A percentile compares a stretch with the other conserved stretches of the same genome.
Evolutionary conservation across 441 rosid genomes (phyloP).

Genomic region (Erodium chrysanthum): DNA sequence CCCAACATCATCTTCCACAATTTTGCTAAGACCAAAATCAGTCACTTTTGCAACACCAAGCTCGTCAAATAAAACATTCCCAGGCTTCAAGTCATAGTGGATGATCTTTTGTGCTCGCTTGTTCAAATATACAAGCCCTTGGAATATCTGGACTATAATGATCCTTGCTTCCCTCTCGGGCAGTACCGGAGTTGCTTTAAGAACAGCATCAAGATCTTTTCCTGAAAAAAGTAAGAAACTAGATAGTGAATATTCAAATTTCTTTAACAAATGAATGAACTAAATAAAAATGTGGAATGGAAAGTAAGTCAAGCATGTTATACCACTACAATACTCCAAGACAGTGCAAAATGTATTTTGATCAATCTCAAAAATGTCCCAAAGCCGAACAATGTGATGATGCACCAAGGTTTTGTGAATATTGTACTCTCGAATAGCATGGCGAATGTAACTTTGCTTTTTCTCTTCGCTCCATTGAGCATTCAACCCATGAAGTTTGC

Average conservation of each 20-base stretch:
- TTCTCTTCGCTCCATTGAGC: constrained; percentile 99
- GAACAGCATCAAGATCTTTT: constrained; percentile 95
- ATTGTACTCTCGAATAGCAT: constrained; percentile 88
- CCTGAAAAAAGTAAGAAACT: constrained; percentile 37
- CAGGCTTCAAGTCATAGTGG: constrained; percentile 97
- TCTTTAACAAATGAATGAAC: neutral
- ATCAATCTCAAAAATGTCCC: constrained; percentile 98
- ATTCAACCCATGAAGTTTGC: constrained; percentile 96
- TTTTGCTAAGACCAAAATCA: constrained; percentile 98
- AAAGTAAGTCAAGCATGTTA: neutral
- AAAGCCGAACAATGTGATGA: constrained; percentile 91
- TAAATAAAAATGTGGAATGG: constrained; percentile 10
- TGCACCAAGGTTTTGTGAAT: constrained; percentile 98
- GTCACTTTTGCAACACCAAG: constrained; percentile 95
- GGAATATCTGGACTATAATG: constrained; percentile 86
- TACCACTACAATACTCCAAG: constrained; percentile 95
- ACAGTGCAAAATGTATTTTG: constrained; percentile 95
- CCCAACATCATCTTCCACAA: constrained; percentile 84
- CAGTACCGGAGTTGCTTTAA: constrained; percentile 76
- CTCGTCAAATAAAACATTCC: constrained; percentile 94
- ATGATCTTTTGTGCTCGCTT: constrained; percentile 78
- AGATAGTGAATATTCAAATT: constrained; percentile 6
- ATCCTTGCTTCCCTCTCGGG: constrained; percentile 96
- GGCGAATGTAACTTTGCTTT: constrained; percentile 95
- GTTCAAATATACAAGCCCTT: constrained; percentile 89